Evolutionary conservation across 768 basidiomycete species (phyloP).

Genomic region (Plicaturopsis crispa): DNA sequence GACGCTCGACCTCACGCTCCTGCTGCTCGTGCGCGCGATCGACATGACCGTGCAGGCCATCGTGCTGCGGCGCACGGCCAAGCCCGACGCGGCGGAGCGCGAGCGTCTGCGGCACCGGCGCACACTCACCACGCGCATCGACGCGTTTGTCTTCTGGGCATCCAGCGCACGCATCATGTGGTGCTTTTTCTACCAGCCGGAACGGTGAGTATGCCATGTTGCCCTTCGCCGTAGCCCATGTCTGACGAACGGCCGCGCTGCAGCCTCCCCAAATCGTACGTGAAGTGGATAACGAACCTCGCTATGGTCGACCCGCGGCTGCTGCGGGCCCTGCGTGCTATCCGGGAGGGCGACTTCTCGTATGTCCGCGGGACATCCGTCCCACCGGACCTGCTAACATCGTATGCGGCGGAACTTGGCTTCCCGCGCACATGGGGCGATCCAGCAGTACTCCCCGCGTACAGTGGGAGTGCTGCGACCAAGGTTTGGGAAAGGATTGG

Average conservation of each 20-base stretch:
- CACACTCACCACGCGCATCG: constrained; percentile 40
- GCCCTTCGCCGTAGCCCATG: constrained; percentile 2
- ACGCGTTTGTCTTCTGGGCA: constrained; percentile 70
- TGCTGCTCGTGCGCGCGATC: constrained; percentile 62
- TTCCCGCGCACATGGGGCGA: constrained; percentile 59
- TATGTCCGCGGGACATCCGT: constrained; percentile 39
- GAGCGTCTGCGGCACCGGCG: constrained; percentile 10
- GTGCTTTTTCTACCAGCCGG: constrained; percentile 79
- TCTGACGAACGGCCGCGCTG: constrained; percentile 1
- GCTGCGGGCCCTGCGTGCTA: constrained; percentile 40
- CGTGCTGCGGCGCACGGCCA: constrained; percentile 24
- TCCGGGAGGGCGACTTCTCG: constrained; percentile 52
- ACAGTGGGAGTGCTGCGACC: constrained; percentile 48
- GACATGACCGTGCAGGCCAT: constrained; percentile 52
- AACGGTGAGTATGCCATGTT: constrained; percentile 34
- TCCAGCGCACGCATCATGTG: constrained; percentile 80
- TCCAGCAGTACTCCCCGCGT: constrained; percentile 49
- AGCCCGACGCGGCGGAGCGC: neutral
- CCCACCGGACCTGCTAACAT: constrained; percentile 32
- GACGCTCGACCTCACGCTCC: constrained; percentile 61
- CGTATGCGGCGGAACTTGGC: constrained; percentile 48
- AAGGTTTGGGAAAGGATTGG: constrained; percentile 49
- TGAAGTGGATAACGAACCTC: constrained; percentile 70
- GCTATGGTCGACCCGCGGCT: constrained; percentile 62
- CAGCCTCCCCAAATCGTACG: constrained; percentile 36